Base-by-base conservation (phyloP, 2,329 filamentous ascomycete species). In the Alternaria triticimaculans region DNA sequence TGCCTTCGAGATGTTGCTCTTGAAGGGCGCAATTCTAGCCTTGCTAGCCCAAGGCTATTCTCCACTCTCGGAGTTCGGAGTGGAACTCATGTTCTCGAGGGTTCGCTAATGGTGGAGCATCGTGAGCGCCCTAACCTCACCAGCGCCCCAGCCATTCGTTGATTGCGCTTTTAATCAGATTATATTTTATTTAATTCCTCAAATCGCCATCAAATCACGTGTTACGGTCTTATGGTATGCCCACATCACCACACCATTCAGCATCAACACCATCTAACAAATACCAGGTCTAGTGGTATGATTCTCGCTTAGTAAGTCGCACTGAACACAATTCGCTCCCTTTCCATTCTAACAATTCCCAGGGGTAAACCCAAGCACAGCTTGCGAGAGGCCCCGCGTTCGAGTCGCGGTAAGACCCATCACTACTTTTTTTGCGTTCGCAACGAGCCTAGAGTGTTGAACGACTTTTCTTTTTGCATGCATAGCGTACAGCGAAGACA, bases 341-440 rank as follows among this genome's bases (percentile, higher is more conserved):
- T 37, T 14, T 4, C 2, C 1, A 37, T 37, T 2, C 33, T 37
- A 37, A 37, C 33, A 37, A 37, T 2, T n/a, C 33, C 37, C 56
- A 62, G 64, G 62, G 65, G 60, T 56, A 55, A 25, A 50, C 53
- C 58, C 64, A 26, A 67, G 63, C 60, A 65, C n/a, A 33, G 49
- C 14, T 63, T 68, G 65, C 65, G 65, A 68, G 65, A 68, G 65
- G 65, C 57, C 65, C 65, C 65, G 65, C 60, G 63, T 68, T 68
- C 65, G 65, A 68, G 63, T 68, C 63, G 63, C 65, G 65, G 65
- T 58, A 68, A 57, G 65, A 68, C 65, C 65, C 65, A 28, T 55
- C 20, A 25, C 37, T 41, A 18, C 28, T 60, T 60, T 63, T 66
- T 62, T 57, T 33, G 10, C 4, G 12, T 26, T 57, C 15, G 4